Evolutionary conservation across 768 basidiomycete genomes (phyloP).

Genomic region (Hericium rajendrae): DNA sequence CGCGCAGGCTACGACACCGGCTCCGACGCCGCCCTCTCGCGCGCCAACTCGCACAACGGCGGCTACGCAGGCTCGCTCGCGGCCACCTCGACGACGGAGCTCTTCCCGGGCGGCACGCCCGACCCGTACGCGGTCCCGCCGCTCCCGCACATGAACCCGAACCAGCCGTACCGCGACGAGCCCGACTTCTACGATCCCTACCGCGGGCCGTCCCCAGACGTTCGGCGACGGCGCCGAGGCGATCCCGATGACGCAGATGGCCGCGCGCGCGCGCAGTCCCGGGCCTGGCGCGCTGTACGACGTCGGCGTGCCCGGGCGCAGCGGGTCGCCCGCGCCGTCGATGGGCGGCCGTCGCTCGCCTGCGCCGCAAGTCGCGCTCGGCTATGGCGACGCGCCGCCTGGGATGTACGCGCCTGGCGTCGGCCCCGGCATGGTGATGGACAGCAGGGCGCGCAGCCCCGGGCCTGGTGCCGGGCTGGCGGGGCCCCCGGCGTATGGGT

Average conservation of each 20-base stretch:
- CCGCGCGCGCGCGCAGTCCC: conserved; percentile 20
- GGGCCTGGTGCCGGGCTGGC: neutral
- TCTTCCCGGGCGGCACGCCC: conserved; percentile 21
- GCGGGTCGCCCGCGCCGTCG: conserved; percentile 2
- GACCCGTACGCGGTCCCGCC: conserved; percentile 84
- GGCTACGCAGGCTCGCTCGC: conserved; percentile 32
- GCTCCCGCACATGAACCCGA: conserved; percentile 72
- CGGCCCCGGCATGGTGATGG: neutral
- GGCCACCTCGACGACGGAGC: conserved; percentile 35
- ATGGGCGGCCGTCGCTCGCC: conserved; percentile 24
- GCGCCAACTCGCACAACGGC: conserved; percentile 35
- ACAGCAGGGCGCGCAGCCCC: neutral
- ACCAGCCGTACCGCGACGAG: conserved; percentile 68
- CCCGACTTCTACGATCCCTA: conserved; percentile 71
- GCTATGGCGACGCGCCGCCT: neutral
- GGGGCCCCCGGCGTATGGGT: conserved; percentile 6
- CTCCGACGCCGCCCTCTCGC: conserved; percentile 47
- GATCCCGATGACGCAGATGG: conserved; percentile 64
- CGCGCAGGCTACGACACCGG: conserved; percentile 65
- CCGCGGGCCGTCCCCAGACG: conserved; percentile 59
- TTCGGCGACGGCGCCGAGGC: conserved; percentile 43
- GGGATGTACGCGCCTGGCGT: conserved; percentile 5
- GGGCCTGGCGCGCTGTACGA: conserved; percentile 17
- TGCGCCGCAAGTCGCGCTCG: conserved; percentile 22
- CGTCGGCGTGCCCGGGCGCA: conserved; percentile 4